A percentile compares a stretch with the other conserved stretches of the same genome.
Evolutionary conservation across 495 filamentous ascomycete genomes (phyloP).

Genomic region (Aspergillus funiculosus): DNA sequence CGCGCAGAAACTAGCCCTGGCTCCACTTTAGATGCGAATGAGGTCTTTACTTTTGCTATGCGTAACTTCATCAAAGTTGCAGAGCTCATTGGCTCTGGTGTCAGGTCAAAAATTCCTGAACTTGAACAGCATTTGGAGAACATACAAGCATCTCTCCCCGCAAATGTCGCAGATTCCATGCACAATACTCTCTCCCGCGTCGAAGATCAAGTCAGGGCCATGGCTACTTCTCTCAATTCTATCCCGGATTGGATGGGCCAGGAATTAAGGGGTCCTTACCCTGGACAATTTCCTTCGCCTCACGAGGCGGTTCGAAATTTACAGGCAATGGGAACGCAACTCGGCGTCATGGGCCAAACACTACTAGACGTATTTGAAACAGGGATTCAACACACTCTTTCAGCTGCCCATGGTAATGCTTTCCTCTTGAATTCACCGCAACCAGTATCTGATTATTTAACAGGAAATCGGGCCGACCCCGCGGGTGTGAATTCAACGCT

Average conservation of each 20-base stretch:
- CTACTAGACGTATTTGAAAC: conserved; percentile 38
- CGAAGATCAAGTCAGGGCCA: conserved; percentile 38
- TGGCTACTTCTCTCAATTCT: conserved; percentile 36
- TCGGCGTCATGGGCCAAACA: conserved; percentile 42
- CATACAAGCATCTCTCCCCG: conserved; percentile 37
- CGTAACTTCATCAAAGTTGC: conserved; percentile 34
- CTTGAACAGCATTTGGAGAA: conserved; percentile 37
- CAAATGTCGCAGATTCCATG: conserved; percentile 36
- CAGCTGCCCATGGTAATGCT: conserved; percentile 4
- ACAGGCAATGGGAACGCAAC: conserved; percentile 38
- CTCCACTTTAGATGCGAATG: conserved; percentile 22
- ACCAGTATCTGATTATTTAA: no score
- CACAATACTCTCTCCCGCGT: conserved; percentile 38
- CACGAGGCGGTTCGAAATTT: conserved; percentile 39
- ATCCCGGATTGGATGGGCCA: conserved; percentile 25
- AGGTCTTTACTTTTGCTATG: conserved; percentile 30
- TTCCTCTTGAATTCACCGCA: no score
- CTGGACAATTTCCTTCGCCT: conserved; percentile 36
- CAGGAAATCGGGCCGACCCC: no score
- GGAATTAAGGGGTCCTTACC: conserved; percentile 32
- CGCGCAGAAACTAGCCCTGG: conserved; percentile 14
- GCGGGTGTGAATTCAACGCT: no score
- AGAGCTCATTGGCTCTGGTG: conserved; percentile 32
- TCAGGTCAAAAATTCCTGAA: conserved; percentile 35
- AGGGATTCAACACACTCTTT: conserved; percentile 26